A percentile compares a stretch with the other conserved stretches of the same genome.
Evolutionary conservation across 169 alveolate species (phyloP).

Genomic region (Perkinsus marinus): DNA sequence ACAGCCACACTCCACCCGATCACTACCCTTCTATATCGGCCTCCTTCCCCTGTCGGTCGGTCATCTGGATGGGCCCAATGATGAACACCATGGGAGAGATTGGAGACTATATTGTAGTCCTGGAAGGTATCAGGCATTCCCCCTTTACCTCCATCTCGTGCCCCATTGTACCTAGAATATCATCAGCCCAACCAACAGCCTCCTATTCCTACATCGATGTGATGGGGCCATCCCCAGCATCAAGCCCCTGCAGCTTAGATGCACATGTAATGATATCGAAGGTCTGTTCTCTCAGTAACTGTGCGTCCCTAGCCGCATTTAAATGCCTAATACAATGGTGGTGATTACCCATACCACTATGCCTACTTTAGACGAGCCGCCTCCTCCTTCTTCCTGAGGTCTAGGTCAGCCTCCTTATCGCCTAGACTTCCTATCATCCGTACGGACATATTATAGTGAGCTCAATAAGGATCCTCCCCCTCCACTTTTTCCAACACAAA

Average conservation of each 20-base stretch:
- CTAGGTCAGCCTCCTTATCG: background rate
- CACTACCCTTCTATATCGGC: background rate
- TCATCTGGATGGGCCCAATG: background rate
- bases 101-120: background rate
- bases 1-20: background rate
- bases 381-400: background rate
- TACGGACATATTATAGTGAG: background rate
- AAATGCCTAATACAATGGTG: background rate
- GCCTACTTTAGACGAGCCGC: background rate
- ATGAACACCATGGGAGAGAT: background rate
- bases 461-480: background rate
- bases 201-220: background rate
- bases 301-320: background rate
- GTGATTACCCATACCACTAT: background rate
- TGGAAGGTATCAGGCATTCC: background rate
- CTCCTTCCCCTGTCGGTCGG: background rate
- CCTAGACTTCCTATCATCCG: background rate
- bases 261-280: background rate
- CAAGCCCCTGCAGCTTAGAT: background rate
- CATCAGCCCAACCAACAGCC: background rate
- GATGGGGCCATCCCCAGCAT: background rate
- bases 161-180: background rate
- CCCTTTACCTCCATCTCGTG: background rate
- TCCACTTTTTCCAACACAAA: background rate
- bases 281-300: background rate